Evolutionary conservation across 1,284 basidiomycete species (phyloP), one percentile per base, ranked within the genome.

Genomic region (Malassezia vespertilionis): DNA sequence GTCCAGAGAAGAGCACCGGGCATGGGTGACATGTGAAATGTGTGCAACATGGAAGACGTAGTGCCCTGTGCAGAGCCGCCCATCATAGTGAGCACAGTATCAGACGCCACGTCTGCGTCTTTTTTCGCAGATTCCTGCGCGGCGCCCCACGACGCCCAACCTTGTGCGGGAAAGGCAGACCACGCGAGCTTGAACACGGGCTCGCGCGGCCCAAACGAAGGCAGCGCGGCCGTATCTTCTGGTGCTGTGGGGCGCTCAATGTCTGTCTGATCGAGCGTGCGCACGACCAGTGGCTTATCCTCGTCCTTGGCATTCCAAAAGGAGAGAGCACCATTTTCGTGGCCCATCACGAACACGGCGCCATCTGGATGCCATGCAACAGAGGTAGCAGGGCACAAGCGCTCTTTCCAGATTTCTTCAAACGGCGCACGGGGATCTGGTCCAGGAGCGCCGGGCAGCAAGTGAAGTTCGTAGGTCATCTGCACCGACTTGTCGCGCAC

Each of bases 111-210:
- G 33, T 33, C 17, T 28, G n/a, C 9, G n/a, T 12, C 38, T 8
- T 11, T 2, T 6, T 20, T 21, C 9, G 32, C 23, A n/a, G 32
- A 15, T 11, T 28, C 23, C n/a, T 21, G 34, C 12, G 33, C 15
- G 23, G 33, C 17, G 9, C 18, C 3, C 20, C 35, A 8, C 37
- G 24, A 5, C 22, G 20, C 17, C 65, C 65, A 69, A 27, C 55
- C 44, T 39, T 61, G 56, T 20, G 53, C 55, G 1, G 63, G 58
- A 24, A 68, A 68, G 21, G 53, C 60, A 18, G 72, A 65, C 89
- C 89, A 93, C 0, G 82, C 75, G 5, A 93, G 75, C 69, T 86
- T 88, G 76, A 86, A 90, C 34, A 95, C 81, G 1, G 88, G 86
- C 66, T 91, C 87, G 12, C 53, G 55, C 3, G 49, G 50, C 2